Evolutionary conservation across 306 rosid genomes (phyloP).

Genomic region (Lablab purpureus): DNA sequence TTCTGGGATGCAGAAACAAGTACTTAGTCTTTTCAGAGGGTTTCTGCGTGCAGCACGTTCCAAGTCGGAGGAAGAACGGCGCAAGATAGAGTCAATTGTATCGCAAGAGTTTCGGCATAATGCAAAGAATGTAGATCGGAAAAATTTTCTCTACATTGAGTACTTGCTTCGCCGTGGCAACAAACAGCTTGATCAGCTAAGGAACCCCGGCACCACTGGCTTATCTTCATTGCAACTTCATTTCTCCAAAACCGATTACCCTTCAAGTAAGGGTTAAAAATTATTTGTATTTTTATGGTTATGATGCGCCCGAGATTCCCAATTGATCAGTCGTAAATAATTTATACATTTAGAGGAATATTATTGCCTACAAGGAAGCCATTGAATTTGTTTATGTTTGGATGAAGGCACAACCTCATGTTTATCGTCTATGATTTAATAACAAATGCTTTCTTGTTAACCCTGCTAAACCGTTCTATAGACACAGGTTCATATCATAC

Average conservation of each 20-base stretch:
- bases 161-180: conserved; percentile 77
- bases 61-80: conserved; percentile 66
- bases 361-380: no score
- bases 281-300: no score
- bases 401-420: no score
- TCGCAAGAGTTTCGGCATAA: conserved; percentile 70
- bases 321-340: no score
- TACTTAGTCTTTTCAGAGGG: conserved; percentile 76
- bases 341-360: no score
- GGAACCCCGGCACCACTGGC: conserved; percentile 65
- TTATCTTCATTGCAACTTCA: conserved; percentile 58
- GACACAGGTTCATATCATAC: no score
- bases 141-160: conserved; percentile 80
- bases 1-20: conserved; percentile 93
- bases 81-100: conserved; percentile 66
- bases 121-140: conserved; percentile 71
- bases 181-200: conserved; percentile 90
- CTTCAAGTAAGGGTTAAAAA: background rate
- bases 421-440: no score
- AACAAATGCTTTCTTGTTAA: no score
- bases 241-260: conserved; percentile 30
- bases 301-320: no score
- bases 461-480: no score
- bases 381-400: no score
- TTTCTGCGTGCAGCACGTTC: conserved; percentile 82